Base-by-base conservation (phyloP, 768 basidiomycete species). In the Sporobolomyces roseus region DNA sequence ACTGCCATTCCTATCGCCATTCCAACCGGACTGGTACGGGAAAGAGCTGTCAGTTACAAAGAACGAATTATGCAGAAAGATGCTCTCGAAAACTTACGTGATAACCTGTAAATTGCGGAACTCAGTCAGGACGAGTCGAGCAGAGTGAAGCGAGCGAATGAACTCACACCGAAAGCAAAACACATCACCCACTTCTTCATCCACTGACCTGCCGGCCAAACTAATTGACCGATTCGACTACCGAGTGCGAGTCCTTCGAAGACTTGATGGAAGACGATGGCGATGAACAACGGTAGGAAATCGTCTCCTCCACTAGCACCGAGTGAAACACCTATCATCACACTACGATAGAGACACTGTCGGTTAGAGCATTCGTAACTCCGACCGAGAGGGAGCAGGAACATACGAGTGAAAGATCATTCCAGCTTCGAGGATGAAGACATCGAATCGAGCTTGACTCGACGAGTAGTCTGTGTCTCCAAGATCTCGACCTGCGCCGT, bases 291-390 rank as follows among this genome's bases (percentile, higher is more conserved):
- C 1, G 79, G 77, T 2, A 67, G 75, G 78, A 78, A 78, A 41
- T 77, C 62, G 7, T 58, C 56, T 3, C 79, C 78, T 19, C 74
- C 75, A 2, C 41, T 45, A 0, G 73, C 67, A 13, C 77, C 72
- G 23, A 79, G 74, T 2, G 77, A 75, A 3, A 79, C 77, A 8
- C 79, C 79, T 41, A 79, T 79, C 79, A 79, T 79, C 73, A 79
- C 78, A 3, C 75, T 75, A 50, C 10, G 32, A 2, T 16, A 7
- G 10, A 33, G n/a, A 16, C 55, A 56, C 10, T 21, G 49, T 50
- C 49, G 27, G 10, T 12, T 9, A 41, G 17, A 9, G 38, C n/a
- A n/a, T n/a, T n/a, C n/a, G 38, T 41, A 9, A 41, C 10, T 9
- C 17, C 49, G 49, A 25, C 10, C 49, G 17, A 41, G 10, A 27